phyloP scores from a whole-genome alignment of 306 rosid genomes.

The Prunus fruticosa region DNA sequence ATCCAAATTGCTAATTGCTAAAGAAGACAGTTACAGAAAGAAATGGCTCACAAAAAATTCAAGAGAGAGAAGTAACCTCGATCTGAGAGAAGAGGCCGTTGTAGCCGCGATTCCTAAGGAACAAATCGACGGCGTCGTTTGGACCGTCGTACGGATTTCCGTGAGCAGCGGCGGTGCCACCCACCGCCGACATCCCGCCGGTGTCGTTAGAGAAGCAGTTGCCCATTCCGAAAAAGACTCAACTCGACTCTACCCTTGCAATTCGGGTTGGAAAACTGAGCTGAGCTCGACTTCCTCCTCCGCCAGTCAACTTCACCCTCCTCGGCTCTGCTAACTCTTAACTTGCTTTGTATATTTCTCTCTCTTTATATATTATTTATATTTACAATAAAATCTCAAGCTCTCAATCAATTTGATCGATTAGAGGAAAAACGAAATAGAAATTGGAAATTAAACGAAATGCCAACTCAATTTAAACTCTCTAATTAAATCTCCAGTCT shows the following conservation, averaged over 20 bases:
- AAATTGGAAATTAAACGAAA: neutral
- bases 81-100: conserved; percentile 87
- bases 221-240: conserved; percentile 48
- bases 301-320: neutral
- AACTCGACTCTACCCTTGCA: neutral
- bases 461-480: neutral
- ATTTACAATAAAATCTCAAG: neutral
- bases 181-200: conserved; percentile 67
- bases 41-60: conserved; percentile 1
- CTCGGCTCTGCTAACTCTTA: neutral
- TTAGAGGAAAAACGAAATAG: neutral
- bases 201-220: conserved; percentile 84
- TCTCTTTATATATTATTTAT: neutral
- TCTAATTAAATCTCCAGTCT: no score
- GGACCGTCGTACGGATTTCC: conserved; percentile 37
- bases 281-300: neutral
- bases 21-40: neutral
- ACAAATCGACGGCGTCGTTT: conserved; percentile 65
- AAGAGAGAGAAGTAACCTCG: conserved; percentile 55
- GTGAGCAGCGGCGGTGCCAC: conserved; percentile 42
- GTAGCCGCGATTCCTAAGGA: conserved; percentile 79
- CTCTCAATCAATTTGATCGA: no score
- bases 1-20: neutral
- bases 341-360: neutral
- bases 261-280: no score